Evolutionary conservation across 768 basidiomycete genomes (phyloP).

Genomic region (Mycena pura): DNA sequence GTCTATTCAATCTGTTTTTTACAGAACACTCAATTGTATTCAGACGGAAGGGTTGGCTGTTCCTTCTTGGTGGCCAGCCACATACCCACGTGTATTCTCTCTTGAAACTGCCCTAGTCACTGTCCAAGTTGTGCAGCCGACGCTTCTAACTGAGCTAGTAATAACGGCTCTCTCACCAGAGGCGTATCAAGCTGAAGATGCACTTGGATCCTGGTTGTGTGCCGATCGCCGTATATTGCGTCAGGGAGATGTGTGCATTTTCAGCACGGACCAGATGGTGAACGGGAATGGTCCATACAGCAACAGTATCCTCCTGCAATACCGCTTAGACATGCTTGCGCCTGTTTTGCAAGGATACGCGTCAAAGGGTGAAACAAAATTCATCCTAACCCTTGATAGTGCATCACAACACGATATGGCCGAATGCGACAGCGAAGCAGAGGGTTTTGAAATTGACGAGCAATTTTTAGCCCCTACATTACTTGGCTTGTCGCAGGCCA

Average conservation of each 20-base stretch:
- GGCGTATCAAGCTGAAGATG: slow-evolving; percentile 52
- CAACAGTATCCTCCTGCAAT: slow-evolving; percentile 39
- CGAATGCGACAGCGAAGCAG: slow-evolving; percentile 35
- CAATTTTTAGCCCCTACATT: slow-evolving; percentile 68
- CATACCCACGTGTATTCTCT: slow-evolving; percentile 44
- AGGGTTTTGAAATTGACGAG: slow-evolving; percentile 73
- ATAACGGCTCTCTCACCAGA: slow-evolving; percentile 55
- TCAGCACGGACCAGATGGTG: slow-evolving; percentile 28
- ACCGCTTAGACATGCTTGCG: slow-evolving; percentile 64
- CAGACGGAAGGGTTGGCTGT: slow-evolving; percentile 46
- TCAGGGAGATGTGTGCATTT: slow-evolving; percentile 49
- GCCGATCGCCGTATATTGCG: slow-evolving; percentile 55
- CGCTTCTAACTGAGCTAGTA: slow-evolving; percentile 57
- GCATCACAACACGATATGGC: slow-evolving; percentile 20
- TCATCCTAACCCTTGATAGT: slow-evolving; percentile 52
- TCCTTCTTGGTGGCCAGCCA: slow-evolving; percentile 47
- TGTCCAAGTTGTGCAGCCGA: slow-evolving; percentile 37
- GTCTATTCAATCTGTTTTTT: slow-evolving; percentile 8
- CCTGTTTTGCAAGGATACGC: slow-evolving; percentile 79
- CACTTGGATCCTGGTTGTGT: slow-evolving; percentile 53
- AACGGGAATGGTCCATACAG: slow-evolving; percentile 21
- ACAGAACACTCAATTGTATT: neutral
- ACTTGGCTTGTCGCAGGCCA: slow-evolving; percentile 32
- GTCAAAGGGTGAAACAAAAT: slow-evolving; percentile 52
- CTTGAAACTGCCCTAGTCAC: slow-evolving; percentile 19